A percentile compares a stretch with the other conserved stretches of the same genome.
Conservation (phyloP, 345 rosid species). For the Litchi chinensis region DNA sequence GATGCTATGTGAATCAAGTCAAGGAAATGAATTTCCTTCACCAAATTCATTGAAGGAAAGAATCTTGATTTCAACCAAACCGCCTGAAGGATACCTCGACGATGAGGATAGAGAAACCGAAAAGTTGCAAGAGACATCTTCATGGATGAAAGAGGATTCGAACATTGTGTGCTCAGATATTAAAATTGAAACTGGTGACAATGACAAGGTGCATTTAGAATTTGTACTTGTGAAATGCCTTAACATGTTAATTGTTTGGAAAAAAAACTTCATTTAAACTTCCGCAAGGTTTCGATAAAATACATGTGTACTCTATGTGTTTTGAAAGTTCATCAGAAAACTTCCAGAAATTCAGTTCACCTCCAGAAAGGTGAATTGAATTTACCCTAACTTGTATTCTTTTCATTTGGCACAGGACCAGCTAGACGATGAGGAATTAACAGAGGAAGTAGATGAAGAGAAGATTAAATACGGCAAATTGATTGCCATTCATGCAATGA, state of each 20-base stretch:
- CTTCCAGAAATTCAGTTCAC: background rate
- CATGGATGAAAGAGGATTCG: slow-evolving; percentile 18
- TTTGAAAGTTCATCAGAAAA: background rate
- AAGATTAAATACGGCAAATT: slow-evolving; percentile 47
- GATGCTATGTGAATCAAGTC: slow-evolving; percentile 40
- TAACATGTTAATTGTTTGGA: too few species aligned
- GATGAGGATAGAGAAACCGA: slow-evolving; percentile 26
- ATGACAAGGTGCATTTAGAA: slow-evolving; percentile 15
- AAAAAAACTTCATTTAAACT: too few species aligned
- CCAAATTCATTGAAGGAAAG: slow-evolving; percentile 61
- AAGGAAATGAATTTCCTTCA: slow-evolving; percentile 55
- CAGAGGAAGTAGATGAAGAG: slow-evolving; percentile 45
- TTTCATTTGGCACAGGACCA: slow-evolving; percentile 32
- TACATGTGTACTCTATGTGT: background rate
- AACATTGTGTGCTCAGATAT: slow-evolving; percentile 19
- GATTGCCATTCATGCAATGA: slow-evolving; percentile 78
- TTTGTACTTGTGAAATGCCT: background rate
- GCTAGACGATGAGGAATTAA: slow-evolving; percentile 19
- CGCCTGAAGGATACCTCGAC: slow-evolving; percentile 74
- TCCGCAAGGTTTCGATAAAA: background rate
- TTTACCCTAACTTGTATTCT: background rate
- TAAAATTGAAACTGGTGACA: slow-evolving; percentile 15
- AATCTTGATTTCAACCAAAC: slow-evolving; percentile 81
- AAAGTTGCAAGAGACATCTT: background rate
- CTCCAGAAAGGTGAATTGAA: background rate